These are phyloP conservation scores for Myxozyma mucilagina DNA, from an alignment of 805 yeast genomes.

Conservation along the genomic window DNA sequence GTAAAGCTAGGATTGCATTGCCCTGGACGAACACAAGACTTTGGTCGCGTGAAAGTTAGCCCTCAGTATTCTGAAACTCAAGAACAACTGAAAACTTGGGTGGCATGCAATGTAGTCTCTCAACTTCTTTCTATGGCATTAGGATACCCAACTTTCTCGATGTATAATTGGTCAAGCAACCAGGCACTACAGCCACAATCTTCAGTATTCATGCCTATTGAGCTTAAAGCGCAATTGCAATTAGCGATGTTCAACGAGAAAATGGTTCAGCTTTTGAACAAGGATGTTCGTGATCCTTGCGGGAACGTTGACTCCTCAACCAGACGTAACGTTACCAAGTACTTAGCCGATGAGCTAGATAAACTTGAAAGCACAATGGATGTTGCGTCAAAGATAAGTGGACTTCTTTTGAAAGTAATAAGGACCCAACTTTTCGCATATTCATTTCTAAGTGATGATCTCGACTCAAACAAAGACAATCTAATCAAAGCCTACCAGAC, in stretches of 20 bases:
- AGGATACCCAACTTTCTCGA: conserved; percentile 92
- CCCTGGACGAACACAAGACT: conserved; percentile 59
- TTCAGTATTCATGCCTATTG: conserved; percentile 50
- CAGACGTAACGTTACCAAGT: conserved; percentile 69
- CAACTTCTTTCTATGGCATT: conserved; percentile 88
- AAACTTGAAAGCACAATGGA: conserved; percentile 64
- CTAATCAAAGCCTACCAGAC: conserved; percentile 77
- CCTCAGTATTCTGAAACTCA: conserved; percentile 44
- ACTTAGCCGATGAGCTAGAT: conserved; percentile 70
- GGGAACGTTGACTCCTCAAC: conserved; percentile 69
- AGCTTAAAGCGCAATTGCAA: conserved; percentile 75
- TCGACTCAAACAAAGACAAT: conserved; percentile 59
- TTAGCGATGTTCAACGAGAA: conserved; percentile 86
- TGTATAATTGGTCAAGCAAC: conserved; percentile 70
- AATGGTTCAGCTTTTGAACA: conserved; percentile 71
- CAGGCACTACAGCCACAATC: conserved; percentile 53
- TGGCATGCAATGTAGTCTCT: conserved; percentile 85
- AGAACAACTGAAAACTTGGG: conserved; percentile 90
- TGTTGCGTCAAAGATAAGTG: conserved; percentile 63
- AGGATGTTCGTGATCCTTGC: conserved; percentile 64
- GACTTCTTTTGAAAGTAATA: conserved; percentile 67
- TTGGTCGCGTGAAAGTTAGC: conserved; percentile 49
- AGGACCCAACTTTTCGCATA: conserved; percentile 82
- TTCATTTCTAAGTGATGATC: conserved; percentile 65
- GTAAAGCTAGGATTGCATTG: conserved; percentile 87